These are phyloP conservation scores for Penicillium turbatum DNA, from an alignment of 495 filamentous ascomycete species.

Conservation along the genomic window DNA sequence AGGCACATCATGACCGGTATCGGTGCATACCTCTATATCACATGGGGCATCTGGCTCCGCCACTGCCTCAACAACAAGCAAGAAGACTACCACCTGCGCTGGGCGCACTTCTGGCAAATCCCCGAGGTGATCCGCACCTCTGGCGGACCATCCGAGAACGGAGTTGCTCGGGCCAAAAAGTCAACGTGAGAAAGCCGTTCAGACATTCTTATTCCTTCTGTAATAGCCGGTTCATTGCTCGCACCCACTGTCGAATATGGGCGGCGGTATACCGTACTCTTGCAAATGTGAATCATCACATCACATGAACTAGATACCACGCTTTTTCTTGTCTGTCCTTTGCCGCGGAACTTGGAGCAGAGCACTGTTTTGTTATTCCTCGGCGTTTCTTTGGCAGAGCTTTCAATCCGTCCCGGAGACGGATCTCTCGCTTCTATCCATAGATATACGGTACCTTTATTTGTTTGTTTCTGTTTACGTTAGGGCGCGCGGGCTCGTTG, in stretches of 20 bases:
- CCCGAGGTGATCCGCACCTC: slow-evolving; percentile 57
- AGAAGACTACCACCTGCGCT: slow-evolving; percentile 69
- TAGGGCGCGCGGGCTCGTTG: slow-evolving; percentile 9
- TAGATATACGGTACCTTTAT: slow-evolving; percentile 10
- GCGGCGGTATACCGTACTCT: background rate
- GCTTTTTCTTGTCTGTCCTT: slow-evolving; percentile 7
- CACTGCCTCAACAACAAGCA: slow-evolving; percentile 74
- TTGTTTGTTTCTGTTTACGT: background rate
- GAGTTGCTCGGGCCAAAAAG: slow-evolving; percentile 38
- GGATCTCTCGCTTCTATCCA: slow-evolving; percentile 8
- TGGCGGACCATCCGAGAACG: slow-evolving; percentile 23
- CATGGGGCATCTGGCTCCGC: slow-evolving; percentile 83
- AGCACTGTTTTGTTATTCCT: slow-evolving; percentile 4
- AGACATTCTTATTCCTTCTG: background rate
- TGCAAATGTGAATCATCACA: slow-evolving; percentile 7
- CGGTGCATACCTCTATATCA: slow-evolving; percentile 78
- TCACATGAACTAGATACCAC: slow-evolving; percentile 4
- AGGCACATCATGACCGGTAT: slow-evolving; percentile 65
- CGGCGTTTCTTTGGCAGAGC: slow-evolving; percentile 2
- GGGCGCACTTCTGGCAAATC: slow-evolving; percentile 63
- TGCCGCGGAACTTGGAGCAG: background rate
- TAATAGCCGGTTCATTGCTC: background rate
- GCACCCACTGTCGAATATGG: background rate
- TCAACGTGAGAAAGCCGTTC: slow-evolving; percentile 23
- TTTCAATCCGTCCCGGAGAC: slow-evolving; percentile 9